phyloP scores from a whole-genome alignment of 2,329 filamentous ascomycete genomes.

The Verticillium longisporum region DNA sequence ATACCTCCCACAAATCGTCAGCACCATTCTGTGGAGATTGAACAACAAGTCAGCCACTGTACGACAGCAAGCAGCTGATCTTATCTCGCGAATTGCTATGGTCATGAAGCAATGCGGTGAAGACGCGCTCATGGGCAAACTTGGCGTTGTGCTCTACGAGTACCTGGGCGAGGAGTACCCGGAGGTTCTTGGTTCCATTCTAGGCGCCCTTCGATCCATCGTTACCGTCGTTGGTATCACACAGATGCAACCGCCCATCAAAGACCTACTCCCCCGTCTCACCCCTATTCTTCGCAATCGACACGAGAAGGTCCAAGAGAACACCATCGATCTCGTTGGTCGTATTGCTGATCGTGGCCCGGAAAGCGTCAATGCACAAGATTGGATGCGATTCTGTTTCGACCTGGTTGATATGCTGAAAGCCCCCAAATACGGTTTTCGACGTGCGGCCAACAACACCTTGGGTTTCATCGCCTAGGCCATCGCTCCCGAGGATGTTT shows the following conservation, averaged over 20 bases:
- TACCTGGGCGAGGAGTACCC: conserved; percentile 98
- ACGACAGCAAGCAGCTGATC: conserved; percentile 90
- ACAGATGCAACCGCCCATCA: conserved; percentile 97
- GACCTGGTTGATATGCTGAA: conserved; percentile 99
- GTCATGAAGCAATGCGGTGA: conserved; percentile 99
- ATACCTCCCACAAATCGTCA: conserved; percentile 94
- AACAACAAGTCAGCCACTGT: conserved; percentile 98
- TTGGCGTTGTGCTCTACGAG: conserved; percentile 92
- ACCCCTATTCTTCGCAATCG: conserved; percentile 98
- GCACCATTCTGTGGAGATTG: conserved; percentile 89
- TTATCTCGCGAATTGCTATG: conserved; percentile 94
- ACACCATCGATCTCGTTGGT: conserved; percentile 95
- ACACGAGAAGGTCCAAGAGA: conserved; percentile 98
- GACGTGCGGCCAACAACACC: conserved; percentile 96
- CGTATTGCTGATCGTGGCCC: conserved; percentile 96
- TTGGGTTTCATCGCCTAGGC: conserved; percentile 99
- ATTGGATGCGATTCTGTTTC: conserved; percentile 99
- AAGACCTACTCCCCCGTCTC: conserved; percentile 86
- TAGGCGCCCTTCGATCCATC: conserved; percentile 90
- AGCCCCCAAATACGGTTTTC: conserved; percentile 98
- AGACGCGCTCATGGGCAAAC: conserved; percentile 90
- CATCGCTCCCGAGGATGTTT: conserved; percentile 94
- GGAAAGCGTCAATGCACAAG: conserved; percentile 90
- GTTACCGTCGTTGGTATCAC: conserved; percentile 97
- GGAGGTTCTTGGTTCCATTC: conserved; percentile 91